A percentile compares a stretch with the other conserved stretches of the same genome.
Evolutionary conservation across 2,329 filamentous ascomycete species (phyloP).

Genomic region (Ceratocystis colombiana): DNA sequence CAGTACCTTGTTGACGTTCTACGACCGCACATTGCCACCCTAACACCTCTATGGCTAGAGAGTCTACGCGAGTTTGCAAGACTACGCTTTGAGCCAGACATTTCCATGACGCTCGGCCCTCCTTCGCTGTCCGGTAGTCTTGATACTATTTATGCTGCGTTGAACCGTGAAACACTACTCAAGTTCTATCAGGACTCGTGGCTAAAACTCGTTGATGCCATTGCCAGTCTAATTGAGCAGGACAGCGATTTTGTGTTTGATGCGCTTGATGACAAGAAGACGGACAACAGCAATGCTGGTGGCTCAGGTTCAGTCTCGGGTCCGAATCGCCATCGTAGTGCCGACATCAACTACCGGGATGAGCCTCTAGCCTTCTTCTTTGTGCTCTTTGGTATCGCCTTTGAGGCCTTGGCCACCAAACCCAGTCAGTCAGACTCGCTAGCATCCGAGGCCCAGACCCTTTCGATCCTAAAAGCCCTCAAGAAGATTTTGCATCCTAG

Average conservation of each 20-base stretch:
- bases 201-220: conserved; percentile 93
- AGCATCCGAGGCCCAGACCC: conserved; percentile 63
- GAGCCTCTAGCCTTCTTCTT: conserved; percentile 99
- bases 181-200: conserved; percentile 96
- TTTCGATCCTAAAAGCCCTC: conserved; percentile 81
- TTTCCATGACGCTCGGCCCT: conserved; percentile 78
- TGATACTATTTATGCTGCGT: conserved; percentile 85
- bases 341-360: conserved; percentile 93
- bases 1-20: conserved; percentile 80
- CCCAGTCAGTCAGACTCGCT: conserved; percentile 47
- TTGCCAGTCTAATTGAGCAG: conserved; percentile 92
- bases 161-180: conserved; percentile 87
- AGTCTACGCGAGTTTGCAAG: conserved; percentile 89
- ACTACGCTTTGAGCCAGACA: conserved; percentile 90
- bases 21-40: conserved; percentile 75
- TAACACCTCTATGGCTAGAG: conserved; percentile 89
- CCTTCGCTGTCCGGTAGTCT: conserved; percentile 73
- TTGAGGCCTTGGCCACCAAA: conserved; percentile 84
- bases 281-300: conserved; percentile 42
- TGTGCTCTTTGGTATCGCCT: conserved; percentile 89
- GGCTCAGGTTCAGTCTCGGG: neutral
- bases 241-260: conserved; percentile 98
- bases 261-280: conserved; percentile 76
- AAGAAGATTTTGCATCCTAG: conserved; percentile 92
- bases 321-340: conserved; percentile 30